These are phyloP conservation scores for Achaetomium macrosporum DNA, from an alignment of 2,329 filamentous ascomycete species.

Conservation along the genomic window DNA sequence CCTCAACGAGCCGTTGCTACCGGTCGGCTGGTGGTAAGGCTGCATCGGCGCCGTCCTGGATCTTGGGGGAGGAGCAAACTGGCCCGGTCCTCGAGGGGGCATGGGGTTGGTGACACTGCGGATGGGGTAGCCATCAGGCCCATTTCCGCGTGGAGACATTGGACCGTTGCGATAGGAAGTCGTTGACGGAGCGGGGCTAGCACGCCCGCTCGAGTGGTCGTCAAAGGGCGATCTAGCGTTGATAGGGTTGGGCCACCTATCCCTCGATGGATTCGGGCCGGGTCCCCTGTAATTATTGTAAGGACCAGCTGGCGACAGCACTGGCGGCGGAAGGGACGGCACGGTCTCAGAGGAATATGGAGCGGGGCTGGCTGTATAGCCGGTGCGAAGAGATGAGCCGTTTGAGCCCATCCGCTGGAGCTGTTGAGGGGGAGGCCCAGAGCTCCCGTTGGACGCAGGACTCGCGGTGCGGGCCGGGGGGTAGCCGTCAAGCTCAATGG, in stretches of 20 bases:
- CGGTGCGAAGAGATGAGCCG: conserved; percentile 21
- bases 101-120: conserved; percentile 29
- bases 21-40: conserved; percentile 18
- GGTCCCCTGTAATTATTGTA: conserved; percentile 18
- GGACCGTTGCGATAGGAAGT: conserved; percentile 22
- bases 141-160: conserved; percentile 21
- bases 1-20: conserved; percentile 10
- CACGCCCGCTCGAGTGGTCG: conserved; percentile 22
- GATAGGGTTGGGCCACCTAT: conserved; percentile 6
- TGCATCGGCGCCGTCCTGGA: conserved; percentile 32
- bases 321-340: conserved; percentile 26
- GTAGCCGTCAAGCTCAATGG: conserved; percentile 15
- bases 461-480: conserved; percentile 24
- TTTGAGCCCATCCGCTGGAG: conserved; percentile 26
- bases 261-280: conserved; percentile 7
- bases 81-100: conserved; percentile 21
- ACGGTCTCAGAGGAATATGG: conserved; percentile 25
- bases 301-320: conserved; percentile 21
- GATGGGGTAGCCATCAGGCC: conserved; percentile 21
- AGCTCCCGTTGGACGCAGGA: conserved; percentile 24
- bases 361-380: conserved; percentile 25
- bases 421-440: conserved; percentile 20
- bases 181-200: conserved; percentile 30
- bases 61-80: conserved; percentile 26
- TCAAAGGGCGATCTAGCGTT: conserved; percentile 15